These are phyloP conservation scores for Amborella trichopoda DNA, from an alignment of 164 flowering plant species.

Conservation along the genomic window DNA sequence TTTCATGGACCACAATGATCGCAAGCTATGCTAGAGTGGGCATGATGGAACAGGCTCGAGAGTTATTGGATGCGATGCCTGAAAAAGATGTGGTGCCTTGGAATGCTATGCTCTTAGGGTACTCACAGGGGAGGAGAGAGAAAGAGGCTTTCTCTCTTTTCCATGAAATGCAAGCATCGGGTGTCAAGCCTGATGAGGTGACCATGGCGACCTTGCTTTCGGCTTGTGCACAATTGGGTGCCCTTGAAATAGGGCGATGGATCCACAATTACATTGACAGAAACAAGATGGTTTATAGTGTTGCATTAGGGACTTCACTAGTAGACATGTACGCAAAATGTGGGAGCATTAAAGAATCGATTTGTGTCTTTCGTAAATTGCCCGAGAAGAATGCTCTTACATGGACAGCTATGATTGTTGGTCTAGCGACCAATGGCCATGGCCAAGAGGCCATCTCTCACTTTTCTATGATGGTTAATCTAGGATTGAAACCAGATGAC, in stretches of 20 bases:
- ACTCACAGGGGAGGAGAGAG: conserved; percentile 34
- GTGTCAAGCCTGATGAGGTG: conserved; percentile 42
- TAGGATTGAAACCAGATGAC: conserved; percentile 52
- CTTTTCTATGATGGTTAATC: conserved; percentile 38
- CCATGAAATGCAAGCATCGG: conserved; percentile 39
- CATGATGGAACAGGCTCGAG: conserved; percentile 26
- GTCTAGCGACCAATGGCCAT: conserved; percentile 53
- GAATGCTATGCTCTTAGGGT: conserved; percentile 63
- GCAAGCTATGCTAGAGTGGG: conserved; percentile 43
- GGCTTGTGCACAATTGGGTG: conserved; percentile 58
- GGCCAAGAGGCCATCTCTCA: conserved; percentile 37
- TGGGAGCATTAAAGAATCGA: conserved; percentile 46
- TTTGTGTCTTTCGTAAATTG: conserved; percentile 39
- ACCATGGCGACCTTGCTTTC: conserved; percentile 51
- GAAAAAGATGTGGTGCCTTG: conserved; percentile 57
- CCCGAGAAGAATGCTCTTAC: conserved; percentile 37
- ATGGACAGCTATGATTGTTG: conserved; percentile 65
- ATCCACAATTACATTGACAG: conserved; percentile 41
- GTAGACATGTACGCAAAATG: conserved; percentile 81
- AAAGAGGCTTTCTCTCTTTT: conserved; percentile 55
- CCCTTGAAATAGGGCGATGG: conserved; percentile 62
- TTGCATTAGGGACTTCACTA: conserved; percentile 49
- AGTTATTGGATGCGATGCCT: conserved; percentile 39
- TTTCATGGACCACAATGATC: conserved; percentile 60
- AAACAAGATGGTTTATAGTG: conserved; percentile 29